These are phyloP conservation scores for Silene noctiflora DNA, from an alignment of 179 eudicot genomes.

Conservation along the genomic window DNA sequence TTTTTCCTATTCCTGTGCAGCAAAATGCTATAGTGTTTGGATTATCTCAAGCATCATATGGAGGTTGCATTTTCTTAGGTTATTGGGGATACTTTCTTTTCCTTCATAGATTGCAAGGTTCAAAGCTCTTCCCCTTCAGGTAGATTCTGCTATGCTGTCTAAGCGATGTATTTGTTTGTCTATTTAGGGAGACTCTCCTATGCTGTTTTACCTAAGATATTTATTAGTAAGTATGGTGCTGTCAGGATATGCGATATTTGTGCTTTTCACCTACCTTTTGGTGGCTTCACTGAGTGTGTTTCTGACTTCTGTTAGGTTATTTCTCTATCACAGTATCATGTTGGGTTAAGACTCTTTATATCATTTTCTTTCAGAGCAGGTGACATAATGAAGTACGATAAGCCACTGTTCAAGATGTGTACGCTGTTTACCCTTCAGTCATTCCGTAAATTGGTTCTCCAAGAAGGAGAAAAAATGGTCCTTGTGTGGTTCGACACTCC, in stretches of 20 bases:
- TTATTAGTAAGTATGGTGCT: too few relatives aligned
- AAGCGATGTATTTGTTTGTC: background rate
- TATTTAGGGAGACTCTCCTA: too few relatives aligned
- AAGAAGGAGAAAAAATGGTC: slow-evolving; percentile 99
- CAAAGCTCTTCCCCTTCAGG: slow-evolving; percentile 88
- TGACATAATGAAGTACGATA: slow-evolving; percentile 43
- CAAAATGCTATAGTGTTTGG: slow-evolving; percentile 81
- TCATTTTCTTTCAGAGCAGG: slow-evolving; percentile 43
- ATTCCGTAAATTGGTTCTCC: slow-evolving; percentile 76
- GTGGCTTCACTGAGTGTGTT: background rate
- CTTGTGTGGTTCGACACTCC: slow-evolving; percentile 98
- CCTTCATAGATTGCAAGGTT: slow-evolving; percentile 37
- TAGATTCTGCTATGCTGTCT: slow-evolving; percentile 20
- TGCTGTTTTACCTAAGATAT: too few relatives aligned
- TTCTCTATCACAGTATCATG: background rate
- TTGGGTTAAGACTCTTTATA: slow-evolving; percentile 14
- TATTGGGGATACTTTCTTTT: slow-evolving; percentile 90
- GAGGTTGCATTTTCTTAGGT: slow-evolving; percentile 73
- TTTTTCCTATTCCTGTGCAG: slow-evolving; percentile 38
- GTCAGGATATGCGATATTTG: background rate
- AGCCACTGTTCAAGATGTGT: slow-evolving; percentile 74
- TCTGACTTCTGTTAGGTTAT: background rate
- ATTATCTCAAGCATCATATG: slow-evolving; percentile 83
- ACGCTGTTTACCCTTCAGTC: slow-evolving; percentile 81
- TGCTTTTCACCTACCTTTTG: background rate